A percentile compares a stretch with the other conserved stretches of the same genome.
Evolutionary conservation across 805 yeast genomes (phyloP).

Genomic region (Metschnikowia lachancei): DNA sequence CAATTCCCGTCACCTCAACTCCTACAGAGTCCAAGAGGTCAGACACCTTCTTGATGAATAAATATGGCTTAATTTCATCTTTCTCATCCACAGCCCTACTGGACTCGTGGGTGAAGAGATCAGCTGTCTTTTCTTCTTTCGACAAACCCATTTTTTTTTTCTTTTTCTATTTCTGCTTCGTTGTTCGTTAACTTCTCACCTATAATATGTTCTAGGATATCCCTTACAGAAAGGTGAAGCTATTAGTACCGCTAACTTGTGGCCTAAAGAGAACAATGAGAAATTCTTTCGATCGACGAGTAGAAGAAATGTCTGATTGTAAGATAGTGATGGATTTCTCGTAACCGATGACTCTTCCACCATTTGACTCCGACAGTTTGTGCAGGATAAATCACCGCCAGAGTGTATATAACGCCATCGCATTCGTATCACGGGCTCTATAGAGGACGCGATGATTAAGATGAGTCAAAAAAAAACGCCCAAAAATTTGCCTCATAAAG

Average conservation of each 20-base stretch:
- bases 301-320: neutral
- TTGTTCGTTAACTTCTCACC: no score
- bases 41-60: conserved; percentile 13
- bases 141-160: conserved; percentile 1
- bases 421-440: neutral
- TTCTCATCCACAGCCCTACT: conserved; percentile 10
- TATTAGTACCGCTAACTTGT: no score
- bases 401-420: neutral
- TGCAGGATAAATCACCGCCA: neutral
- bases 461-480: neutral
- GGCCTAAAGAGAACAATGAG: no score
- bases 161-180: neutral
- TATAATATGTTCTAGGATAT: no score
- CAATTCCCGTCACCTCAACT: conserved; percentile 79
- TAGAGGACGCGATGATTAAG: neutral
- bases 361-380: neutral
- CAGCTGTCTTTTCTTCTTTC: conserved; percentile 4
- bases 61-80: conserved; percentile 16
- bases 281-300: neutral
- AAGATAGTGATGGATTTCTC: neutral
- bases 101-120: conserved; percentile 5
- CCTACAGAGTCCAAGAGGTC: conserved; percentile 47
- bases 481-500: neutral
- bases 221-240: no score
- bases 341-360: neutral